Evolutionary conservation across 768 basidiomycete genomes (phyloP).

Genomic region (Jaapia argillacea): DNA sequence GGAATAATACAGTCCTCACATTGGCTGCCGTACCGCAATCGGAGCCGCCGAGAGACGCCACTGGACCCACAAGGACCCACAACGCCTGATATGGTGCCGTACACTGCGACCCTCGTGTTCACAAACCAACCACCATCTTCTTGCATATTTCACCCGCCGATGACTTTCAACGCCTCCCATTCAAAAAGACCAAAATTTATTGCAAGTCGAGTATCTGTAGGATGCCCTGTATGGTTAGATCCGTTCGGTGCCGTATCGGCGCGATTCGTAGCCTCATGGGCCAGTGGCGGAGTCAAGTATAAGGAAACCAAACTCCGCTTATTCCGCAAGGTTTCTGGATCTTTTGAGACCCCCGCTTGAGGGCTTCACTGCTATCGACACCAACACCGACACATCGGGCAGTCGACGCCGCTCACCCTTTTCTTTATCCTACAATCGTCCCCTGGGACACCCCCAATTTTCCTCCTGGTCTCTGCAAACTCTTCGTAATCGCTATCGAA

Average conservation of each 20-base stretch:
- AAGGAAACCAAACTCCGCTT: not conserved
- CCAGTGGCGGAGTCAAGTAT: not conserved
- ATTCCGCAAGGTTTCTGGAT: not conserved
- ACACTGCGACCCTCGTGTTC: too few species aligned
- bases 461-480: not conserved
- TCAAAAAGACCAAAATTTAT: not conserved
- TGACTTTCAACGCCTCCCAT: not conserved
- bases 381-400: not conserved
- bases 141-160: not conserved
- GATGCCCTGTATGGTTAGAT: not conserved
- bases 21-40: too few species aligned
- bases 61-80: constrained; percentile 23
- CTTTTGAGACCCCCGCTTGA: not conserved
- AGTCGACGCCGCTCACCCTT: not conserved
- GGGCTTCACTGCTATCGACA: not conserved
- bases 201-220: not conserved
- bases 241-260: not conserved
- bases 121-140: too few species aligned
- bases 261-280: not conserved
- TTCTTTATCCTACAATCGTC: not conserved
- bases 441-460: too few species aligned
- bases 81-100: not conserved
- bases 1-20: too few species aligned
- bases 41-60: not conserved
- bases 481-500: not conserved